A percentile compares a stretch with the other conserved stretches of the same genome.
Conservation (phyloP, 805 yeast genomes). For the Ogataea populi-albae region DNA sequence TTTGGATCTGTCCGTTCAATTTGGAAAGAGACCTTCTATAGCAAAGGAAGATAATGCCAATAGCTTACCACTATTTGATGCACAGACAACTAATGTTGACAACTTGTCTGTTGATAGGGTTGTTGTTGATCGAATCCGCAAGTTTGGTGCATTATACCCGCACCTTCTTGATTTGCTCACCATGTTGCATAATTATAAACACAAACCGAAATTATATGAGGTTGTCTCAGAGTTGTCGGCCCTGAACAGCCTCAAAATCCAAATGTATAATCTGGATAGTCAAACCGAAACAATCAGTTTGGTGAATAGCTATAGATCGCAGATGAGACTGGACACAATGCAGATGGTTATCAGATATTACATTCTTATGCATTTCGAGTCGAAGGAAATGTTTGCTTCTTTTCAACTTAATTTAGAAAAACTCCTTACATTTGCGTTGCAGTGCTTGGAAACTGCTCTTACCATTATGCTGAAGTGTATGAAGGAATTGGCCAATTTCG, state of each 20-base stretch:
- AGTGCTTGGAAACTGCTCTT: background rate
- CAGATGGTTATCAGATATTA: background rate
- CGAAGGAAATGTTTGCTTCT: background rate
- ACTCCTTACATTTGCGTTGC: background rate
- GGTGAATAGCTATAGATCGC: background rate
- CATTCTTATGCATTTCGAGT: slow-evolving; percentile 1
- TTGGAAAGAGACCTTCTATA: slow-evolving; percentile 24
- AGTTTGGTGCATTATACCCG: slow-evolving; percentile 17
- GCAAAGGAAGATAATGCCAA: slow-evolving; percentile 19
- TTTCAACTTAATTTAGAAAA: background rate
- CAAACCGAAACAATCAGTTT: background rate
- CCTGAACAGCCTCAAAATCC: background rate
- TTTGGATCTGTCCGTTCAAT: slow-evolving; percentile 18
- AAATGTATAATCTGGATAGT: background rate
- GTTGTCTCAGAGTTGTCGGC: slow-evolving; percentile 16
- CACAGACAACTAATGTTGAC: slow-evolving; percentile 12
- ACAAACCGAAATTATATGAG: slow-evolving; percentile 22
- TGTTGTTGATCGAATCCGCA: slow-evolving; percentile 17
- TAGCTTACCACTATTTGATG: slow-evolving; percentile 12
- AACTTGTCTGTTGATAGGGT: slow-evolving; percentile 21
- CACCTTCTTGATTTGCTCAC: slow-evolving; percentile 20
- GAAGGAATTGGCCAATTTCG: slow-evolving; percentile 9
- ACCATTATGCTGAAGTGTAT: background rate
- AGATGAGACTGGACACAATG: background rate
- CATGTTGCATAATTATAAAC: slow-evolving; percentile 19